These are phyloP conservation scores for Camelina laxa DNA, from an alignment of 345 rosid species.

Conservation along the genomic window DNA sequence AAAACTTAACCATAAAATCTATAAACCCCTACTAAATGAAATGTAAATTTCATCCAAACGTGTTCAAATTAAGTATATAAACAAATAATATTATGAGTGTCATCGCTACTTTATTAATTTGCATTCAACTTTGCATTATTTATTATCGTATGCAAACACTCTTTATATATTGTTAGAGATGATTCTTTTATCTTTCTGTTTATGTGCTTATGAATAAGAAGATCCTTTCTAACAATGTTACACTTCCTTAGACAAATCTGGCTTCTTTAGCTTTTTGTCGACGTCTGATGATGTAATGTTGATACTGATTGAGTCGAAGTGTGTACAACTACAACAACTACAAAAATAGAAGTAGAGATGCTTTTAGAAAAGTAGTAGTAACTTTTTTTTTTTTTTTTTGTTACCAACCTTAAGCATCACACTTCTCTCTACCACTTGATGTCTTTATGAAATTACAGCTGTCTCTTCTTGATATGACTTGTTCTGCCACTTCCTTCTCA, in stretches of 20 bases:
- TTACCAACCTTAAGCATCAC: constrained; percentile 45
- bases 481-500: constrained; percentile 39
- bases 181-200: not conserved
- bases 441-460: constrained; percentile 46
- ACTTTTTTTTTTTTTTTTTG: not conserved
- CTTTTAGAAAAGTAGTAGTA: constrained; percentile 30
- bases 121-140: not conserved
- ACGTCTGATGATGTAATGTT: constrained; percentile 40
- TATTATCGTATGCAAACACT: not conserved
- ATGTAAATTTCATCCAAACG: too few relatives aligned
- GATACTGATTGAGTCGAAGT: constrained; percentile 38
- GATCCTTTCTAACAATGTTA: constrained; percentile 41
- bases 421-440: constrained; percentile 46
- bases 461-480: constrained; percentile 48
- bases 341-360: constrained; percentile 40
- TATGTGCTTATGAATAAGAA: not conserved
- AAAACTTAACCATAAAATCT: constrained; percentile 12
- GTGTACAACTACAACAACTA: constrained; percentile 37
- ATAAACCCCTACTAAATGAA: not conserved
- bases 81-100: not conserved
- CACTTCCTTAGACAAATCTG: constrained; percentile 39
- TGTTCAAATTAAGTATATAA: too few relatives aligned
- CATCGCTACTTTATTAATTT: not conserved
- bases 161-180: not conserved
- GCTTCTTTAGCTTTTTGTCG: constrained; percentile 29